A percentile compares a stretch with the other conserved stretches of the same genome.
Evolutionary conservation across 2,329 filamentous ascomycete genomes (phyloP).

Genomic region (Diaporthe ilicicola): DNA sequence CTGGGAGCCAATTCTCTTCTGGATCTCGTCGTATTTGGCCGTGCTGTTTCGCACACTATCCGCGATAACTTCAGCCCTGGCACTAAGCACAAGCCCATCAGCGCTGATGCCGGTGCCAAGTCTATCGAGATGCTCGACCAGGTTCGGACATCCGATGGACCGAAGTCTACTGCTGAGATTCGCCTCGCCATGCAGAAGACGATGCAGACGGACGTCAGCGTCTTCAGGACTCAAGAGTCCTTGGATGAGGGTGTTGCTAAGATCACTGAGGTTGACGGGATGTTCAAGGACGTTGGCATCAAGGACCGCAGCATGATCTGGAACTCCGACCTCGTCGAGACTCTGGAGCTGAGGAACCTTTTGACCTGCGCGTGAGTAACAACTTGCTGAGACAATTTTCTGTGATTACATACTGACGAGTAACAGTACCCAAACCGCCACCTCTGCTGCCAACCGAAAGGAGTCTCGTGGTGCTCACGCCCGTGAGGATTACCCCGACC

Average conservation of each 20-base stretch:
- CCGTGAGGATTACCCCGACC: slow-evolving; percentile 94
- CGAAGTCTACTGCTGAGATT: slow-evolving; percentile 88
- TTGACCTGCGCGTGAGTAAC: slow-evolving; percentile 90
- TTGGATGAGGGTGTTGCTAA: slow-evolving; percentile 92
- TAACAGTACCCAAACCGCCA: slow-evolving; percentile 84
- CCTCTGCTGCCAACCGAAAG: slow-evolving; percentile 90
- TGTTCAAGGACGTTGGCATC: slow-evolving; percentile 85
- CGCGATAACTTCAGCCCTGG: slow-evolving; percentile 92
- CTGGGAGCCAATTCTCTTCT: slow-evolving; percentile 98
- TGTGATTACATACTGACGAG: slow-evolving; percentile 34
- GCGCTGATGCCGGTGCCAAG: slow-evolving; percentile 87
- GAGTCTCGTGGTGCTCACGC: slow-evolving; percentile 98
- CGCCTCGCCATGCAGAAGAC: slow-evolving; percentile 95
- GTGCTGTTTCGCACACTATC: slow-evolving; percentile 96
- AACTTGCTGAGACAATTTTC: neutral
- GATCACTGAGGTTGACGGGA: slow-evolving; percentile 84
- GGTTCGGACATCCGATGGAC: slow-evolving; percentile 82
- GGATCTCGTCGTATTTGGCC: slow-evolving; percentile 96
- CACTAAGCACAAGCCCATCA: slow-evolving; percentile 78
- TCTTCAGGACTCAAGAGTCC: slow-evolving; percentile 94
- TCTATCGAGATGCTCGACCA: slow-evolving; percentile 88
- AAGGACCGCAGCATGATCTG: slow-evolving; percentile 99
- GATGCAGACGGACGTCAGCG: slow-evolving; percentile 97
- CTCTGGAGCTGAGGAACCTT: slow-evolving; percentile 92
- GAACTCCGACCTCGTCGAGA: slow-evolving; percentile 98